Percentiles rank a stretch among this genome's conserved stretches.
phyloP scores from a whole-genome alignment of 768 basidiomycete species.

The Rhizopogon vinicolor region DNA sequence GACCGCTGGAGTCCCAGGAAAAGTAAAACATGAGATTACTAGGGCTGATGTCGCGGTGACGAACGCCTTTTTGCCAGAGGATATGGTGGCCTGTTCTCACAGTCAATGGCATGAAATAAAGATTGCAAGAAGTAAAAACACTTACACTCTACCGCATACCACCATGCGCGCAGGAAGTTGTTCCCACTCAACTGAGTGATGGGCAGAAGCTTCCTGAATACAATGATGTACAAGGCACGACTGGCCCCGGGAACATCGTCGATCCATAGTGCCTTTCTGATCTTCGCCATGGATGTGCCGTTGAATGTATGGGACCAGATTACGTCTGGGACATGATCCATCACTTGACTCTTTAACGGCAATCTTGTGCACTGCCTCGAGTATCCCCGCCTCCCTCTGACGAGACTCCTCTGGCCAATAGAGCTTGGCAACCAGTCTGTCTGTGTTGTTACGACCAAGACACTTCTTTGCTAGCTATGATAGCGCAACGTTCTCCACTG shows the following conservation, averaged over 20 bases:
- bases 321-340: not conserved
- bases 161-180: too few relatives aligned
- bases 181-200: too few relatives aligned
- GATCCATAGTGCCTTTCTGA: too few relatives aligned
- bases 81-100: conserved; percentile 1
- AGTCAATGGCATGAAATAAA: not conserved
- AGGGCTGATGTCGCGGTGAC: conserved; percentile 9
- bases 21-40: conserved; percentile 8
- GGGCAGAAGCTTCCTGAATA: too few relatives aligned
- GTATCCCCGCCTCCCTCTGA: not conserved
- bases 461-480: too few relatives aligned
- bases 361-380: not conserved
- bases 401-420: not conserved
- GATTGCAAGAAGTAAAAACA: too few relatives aligned
- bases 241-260: too few relatives aligned
- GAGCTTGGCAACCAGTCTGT: not conserved
- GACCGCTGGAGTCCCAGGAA: not conserved
- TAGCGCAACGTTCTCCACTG: too few relatives aligned
- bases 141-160: too few relatives aligned
- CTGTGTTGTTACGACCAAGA: too few relatives aligned
- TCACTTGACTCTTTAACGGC: not conserved
- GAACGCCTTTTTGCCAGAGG: not conserved
- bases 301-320: not conserved
- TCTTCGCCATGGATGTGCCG: too few relatives aligned
- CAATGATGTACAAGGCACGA: too few relatives aligned